Base-by-base conservation (phyloP, 1,284 basidiomycete genomes). In the Puccinia hordei region DNA sequence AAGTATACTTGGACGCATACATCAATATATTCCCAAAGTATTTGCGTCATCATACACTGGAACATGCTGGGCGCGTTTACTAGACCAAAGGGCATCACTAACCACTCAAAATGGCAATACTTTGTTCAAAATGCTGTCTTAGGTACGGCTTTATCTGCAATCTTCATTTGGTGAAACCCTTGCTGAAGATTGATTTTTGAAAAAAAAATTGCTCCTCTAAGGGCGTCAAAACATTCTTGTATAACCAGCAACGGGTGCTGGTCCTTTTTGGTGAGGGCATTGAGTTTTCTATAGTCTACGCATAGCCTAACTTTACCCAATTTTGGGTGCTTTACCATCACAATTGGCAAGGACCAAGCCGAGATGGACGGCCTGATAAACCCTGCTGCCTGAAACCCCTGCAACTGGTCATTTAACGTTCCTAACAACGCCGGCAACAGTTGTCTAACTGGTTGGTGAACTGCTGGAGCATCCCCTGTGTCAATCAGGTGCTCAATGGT, bases 61-160 rank as follows among this genome's bases (percentile, higher is more conserved):
- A 82, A 82, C 0, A 66, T 74, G n/a, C 66, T 35, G 1, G 82
- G 82, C 15, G 82, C 76, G 41, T 82, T 82, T n/a, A 38, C 51
- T 30, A 82, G 57, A 0, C 82, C 81, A 53, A 81, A n/a, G n/a
- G n/a, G n/a, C n/a, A n/a, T n/a, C n/a, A n/a, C n/a, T n/a, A n/a
- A n/a, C n/a, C n/a, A n/a, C 41, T 81, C 17, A 22, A 46, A 75
- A 17, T 72, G 22, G 1, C 63, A 15, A 57, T 69, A 46, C 13
- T 73, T 24, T 2, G 71, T 78, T 4, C 55, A 22, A 51, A 78
- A 78, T 1, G 66, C 76, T n/a, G 3, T 73, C 13, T 73, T 41
- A 24, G 27, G 10, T 35, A 53, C 66, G 46, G 73, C 49, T 0
- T 41, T 27, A 2, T 68, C 55, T 0, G 35, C 27, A 19, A 73